Conservation (phyloP, 2,329 filamentous ascomycete genomes). For the Aspergillus costaricaensis region DNA sequence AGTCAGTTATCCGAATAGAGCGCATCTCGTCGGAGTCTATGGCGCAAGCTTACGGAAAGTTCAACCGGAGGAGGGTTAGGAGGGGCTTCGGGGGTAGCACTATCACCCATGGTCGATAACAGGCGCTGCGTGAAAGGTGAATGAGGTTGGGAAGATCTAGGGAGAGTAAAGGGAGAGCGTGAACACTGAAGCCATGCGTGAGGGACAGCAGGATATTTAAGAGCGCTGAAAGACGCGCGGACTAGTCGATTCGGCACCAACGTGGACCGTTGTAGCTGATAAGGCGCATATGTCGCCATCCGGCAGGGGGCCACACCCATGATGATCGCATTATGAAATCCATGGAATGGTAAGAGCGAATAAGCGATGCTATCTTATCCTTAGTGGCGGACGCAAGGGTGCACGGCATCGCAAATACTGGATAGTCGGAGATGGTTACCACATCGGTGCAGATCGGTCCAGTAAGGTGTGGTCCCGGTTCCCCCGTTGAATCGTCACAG, state of each 20-base stretch:
- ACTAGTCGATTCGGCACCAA: background rate
- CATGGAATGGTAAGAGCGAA: background rate
- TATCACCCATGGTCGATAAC: conserved; percentile 1
- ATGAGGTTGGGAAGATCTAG: background rate
- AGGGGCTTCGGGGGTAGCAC: conserved; percentile 4
- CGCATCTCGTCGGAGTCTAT: too few species aligned
- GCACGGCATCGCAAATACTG: background rate
- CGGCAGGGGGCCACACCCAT: background rate
- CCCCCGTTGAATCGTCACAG: background rate
- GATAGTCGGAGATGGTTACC: conserved; percentile 9
- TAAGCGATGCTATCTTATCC: background rate
- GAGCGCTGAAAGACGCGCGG: background rate
- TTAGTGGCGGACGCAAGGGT: background rate
- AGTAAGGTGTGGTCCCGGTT: background rate
- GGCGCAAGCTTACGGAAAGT: background rate
- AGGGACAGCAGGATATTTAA: background rate
- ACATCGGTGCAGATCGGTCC: background rate
- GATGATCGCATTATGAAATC: background rate
- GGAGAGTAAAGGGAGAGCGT: background rate
- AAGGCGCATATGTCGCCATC: background rate
- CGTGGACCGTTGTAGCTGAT: background rate
- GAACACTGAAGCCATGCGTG: background rate
- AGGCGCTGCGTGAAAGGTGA: background rate
- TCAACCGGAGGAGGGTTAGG: background rate
- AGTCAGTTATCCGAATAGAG: background rate